A percentile compares a stretch with the other conserved stretches of the same genome.
Evolutionary conservation across 352 stramenopile genomes (phyloP).

Genomic region (Phytophthora kernoviae): DNA sequence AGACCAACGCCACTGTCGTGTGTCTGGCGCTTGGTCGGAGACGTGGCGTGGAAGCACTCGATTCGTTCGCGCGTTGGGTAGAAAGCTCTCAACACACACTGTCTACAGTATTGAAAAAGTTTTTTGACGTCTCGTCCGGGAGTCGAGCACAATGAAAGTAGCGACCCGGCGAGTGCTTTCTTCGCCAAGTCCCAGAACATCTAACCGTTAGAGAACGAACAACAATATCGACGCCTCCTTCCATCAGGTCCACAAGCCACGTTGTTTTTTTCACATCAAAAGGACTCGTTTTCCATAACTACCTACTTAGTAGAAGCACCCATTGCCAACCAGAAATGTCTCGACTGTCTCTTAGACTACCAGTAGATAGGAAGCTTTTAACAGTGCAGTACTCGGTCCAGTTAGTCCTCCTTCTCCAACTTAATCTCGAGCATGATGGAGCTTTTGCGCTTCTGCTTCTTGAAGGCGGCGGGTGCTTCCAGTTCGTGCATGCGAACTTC

Average conservation of each 20-base stretch:
- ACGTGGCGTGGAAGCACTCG: constrained; percentile 3
- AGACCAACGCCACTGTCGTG: constrained; percentile 24
- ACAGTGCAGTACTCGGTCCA: constrained; percentile 17
- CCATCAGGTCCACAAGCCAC: no score
- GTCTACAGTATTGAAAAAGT: no score
- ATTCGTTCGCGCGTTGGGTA: constrained; percentile 16
- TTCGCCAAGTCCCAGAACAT: no score
- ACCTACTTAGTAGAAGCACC: background rate
- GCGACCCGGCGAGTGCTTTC: no score
- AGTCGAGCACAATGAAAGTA: constrained; percentile 35
- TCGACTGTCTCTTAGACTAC: no score
- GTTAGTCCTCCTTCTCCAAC: constrained; percentile 60
- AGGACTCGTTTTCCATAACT: background rate
- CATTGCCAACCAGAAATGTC: no score
- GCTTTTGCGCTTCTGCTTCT: constrained; percentile 73
- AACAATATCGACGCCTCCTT: no score
- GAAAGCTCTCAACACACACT: constrained; percentile 8
- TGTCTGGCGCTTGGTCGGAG: constrained; percentile 22
- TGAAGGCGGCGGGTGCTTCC: constrained; percentile 49
- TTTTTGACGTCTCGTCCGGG: constrained; percentile 17
- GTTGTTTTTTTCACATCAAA: no score
- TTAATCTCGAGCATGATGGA: constrained; percentile 79
- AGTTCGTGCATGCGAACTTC: constrained; percentile 77
- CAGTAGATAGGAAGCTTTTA: background rate
- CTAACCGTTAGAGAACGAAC: constrained; percentile 3